phyloP scores from a whole-genome alignment of 208 protist genomes.

The Leishmania lainsoni region DNA sequence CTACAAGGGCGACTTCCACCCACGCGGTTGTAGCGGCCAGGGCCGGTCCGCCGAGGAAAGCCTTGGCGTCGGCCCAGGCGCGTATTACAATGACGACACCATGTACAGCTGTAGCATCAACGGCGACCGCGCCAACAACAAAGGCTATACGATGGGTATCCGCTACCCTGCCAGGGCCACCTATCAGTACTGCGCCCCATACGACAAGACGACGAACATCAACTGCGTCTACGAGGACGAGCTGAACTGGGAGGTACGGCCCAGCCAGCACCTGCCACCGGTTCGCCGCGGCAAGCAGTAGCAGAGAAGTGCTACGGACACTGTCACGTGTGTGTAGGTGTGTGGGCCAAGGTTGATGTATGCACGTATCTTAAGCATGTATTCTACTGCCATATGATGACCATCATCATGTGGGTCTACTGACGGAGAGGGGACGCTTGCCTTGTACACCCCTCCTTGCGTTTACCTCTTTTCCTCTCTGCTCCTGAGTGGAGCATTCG shows the following conservation, averaged over 20 bases:
- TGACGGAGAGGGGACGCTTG: neutral
- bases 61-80: conserved; percentile 38
- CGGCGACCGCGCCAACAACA: conserved; percentile 37
- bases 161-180: conserved; percentile 80
- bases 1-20: conserved; percentile 77
- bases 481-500: neutral
- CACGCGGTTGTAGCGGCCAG: conserved; percentile 25
- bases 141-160: conserved; percentile 75
- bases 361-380: neutral
- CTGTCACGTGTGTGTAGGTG: neutral
- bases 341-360: neutral
- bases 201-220: conserved; percentile 75
- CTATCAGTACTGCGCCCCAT: conserved; percentile 66
- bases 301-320: neutral
- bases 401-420: neutral
- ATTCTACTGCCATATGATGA: neutral
- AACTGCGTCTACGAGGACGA: conserved; percentile 84
- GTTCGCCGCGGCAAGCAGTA: conserved; percentile 10
- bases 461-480: neutral
- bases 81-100: conserved; percentile 61
- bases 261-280: conserved; percentile 27
- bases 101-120: conserved; percentile 57
- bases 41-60: conserved; percentile 19
- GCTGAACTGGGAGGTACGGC: conserved; percentile 53
- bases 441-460: neutral